phyloP scores from a whole-genome alignment of 2,329 filamentous ascomycete genomes.

The Zymoseptoria pseudotritici region DNA sequence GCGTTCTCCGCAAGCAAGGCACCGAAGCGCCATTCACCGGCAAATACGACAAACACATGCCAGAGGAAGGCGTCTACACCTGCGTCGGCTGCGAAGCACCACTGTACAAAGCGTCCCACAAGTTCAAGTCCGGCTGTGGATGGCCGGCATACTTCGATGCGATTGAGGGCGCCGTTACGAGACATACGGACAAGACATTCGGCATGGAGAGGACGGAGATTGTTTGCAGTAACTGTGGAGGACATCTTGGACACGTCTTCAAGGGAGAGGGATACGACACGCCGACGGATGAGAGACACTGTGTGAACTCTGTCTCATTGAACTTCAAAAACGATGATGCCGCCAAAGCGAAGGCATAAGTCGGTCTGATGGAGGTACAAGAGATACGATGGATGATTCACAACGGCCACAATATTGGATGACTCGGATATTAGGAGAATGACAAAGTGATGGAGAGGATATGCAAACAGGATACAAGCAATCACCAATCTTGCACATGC shows the following conservation, averaged over 20 bases:
- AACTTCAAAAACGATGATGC: slow-evolving; percentile 66
- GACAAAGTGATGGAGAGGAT: background rate
- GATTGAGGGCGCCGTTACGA: slow-evolving; percentile 79
- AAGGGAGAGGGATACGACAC: slow-evolving; percentile 78
- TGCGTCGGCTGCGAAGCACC: slow-evolving; percentile 83
- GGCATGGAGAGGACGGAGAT: slow-evolving; percentile 91
- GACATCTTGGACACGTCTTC: slow-evolving; percentile 85
- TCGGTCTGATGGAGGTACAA: background rate
- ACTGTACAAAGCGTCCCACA: slow-evolving; percentile 86
- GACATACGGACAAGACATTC: slow-evolving; percentile 67
- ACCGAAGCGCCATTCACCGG: slow-evolving; percentile 77
- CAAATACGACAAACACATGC: slow-evolving; percentile 80
- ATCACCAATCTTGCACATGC: background rate
- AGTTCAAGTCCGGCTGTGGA: slow-evolving; percentile 93
- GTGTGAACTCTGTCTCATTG: slow-evolving; percentile 87
- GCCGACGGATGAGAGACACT: slow-evolving; percentile 92
- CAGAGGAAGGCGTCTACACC: slow-evolving; percentile 68
- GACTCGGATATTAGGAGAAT: background rate
- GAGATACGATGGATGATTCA: background rate
- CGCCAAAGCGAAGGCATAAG: slow-evolving; percentile 29
- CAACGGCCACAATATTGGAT: background rate
- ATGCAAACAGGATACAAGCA: background rate
- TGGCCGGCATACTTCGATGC: slow-evolving; percentile 99
- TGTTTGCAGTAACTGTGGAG: slow-evolving; percentile 87
- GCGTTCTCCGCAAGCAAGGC: slow-evolving; percentile 82